Conservation (phyloP, 768 basidiomycete species). For the Mycena filopes region DNA sequence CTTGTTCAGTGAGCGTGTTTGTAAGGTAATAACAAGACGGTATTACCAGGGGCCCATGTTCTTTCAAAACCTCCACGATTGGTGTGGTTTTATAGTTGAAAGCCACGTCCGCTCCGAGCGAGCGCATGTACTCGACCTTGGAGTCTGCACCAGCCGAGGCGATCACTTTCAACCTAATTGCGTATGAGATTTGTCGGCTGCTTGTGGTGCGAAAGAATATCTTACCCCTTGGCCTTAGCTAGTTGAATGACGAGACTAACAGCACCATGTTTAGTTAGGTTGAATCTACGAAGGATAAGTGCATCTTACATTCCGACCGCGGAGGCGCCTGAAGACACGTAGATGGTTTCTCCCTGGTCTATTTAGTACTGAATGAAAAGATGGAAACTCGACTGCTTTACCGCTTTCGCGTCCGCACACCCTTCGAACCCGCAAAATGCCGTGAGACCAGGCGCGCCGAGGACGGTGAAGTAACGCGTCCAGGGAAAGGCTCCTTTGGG, state of each 20-base stretch:
- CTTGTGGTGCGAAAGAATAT: neutral
- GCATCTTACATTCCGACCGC: conserved; percentile 37
- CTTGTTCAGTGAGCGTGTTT: neutral
- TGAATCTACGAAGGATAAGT: neutral
- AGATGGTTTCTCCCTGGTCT: conserved; percentile 38
- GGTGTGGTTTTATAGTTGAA: conserved; percentile 72
- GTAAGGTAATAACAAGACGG: too few relatives aligned
- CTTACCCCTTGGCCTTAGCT: conserved; percentile 48
- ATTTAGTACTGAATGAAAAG: neutral
- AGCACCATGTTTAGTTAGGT: neutral
- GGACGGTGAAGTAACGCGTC: conserved; percentile 31
- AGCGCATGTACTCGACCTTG: conserved; percentile 65
- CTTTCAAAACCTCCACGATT: conserved; percentile 55
- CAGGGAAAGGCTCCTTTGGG: conserved; percentile 37
- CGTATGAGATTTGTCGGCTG: neutral
- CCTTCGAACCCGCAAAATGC: conserved; percentile 42
- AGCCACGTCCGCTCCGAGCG: conserved; percentile 65
- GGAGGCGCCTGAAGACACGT: conserved; percentile 38
- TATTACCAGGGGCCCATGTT: conserved; percentile 63
- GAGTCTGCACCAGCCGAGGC: conserved; percentile 70
- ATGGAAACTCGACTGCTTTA: neutral
- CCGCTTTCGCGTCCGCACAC: conserved; percentile 33
- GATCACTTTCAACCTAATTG: conserved; percentile 60
- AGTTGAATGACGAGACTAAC: conserved; percentile 48
- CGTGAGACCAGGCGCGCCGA: conserved; percentile 42